These are phyloP conservation scores for Pinguiococcus pyrenoidosus DNA, from an alignment of 108 stramenopile genomes.

Conservation along the genomic window DNA sequence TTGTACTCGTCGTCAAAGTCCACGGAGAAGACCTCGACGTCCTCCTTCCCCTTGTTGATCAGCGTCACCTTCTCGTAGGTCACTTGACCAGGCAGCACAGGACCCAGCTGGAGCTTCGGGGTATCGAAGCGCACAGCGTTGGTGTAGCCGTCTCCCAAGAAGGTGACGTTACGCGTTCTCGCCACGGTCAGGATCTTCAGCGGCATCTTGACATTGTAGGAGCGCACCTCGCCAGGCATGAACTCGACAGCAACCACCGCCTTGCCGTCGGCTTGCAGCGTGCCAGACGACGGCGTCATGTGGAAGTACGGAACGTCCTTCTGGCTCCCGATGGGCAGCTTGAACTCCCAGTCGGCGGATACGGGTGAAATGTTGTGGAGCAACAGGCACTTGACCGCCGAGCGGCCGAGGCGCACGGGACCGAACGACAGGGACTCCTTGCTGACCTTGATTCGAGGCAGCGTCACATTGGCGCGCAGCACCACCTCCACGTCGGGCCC, in stretches of 20 bases:
- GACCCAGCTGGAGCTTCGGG: slow-evolving; percentile 23
- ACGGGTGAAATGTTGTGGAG: slow-evolving; percentile 18
- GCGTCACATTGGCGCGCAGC: slow-evolving; percentile 28
- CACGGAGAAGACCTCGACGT: slow-evolving; percentile 46
- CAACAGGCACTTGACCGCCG: slow-evolving; percentile 15
- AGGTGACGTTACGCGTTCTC: slow-evolving; percentile 4
- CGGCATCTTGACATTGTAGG: slow-evolving; percentile 21
- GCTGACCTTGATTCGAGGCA: slow-evolving; percentile 27
- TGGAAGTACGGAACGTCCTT: slow-evolving; percentile 32
- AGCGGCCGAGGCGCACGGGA: slow-evolving; percentile 24
- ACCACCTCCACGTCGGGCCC: slow-evolving; percentile 34
- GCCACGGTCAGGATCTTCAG: slow-evolving; percentile 22
- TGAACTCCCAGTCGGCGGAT: slow-evolving; percentile 11
- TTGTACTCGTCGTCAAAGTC: slow-evolving; percentile 45
- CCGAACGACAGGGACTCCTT: slow-evolving; percentile 28
- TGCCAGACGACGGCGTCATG: slow-evolving; percentile 21
- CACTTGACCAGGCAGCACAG: slow-evolving; percentile 32
- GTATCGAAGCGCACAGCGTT: slow-evolving; percentile 25
- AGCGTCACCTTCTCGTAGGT: slow-evolving; percentile 18
- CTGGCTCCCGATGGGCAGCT: slow-evolving; percentile 6
- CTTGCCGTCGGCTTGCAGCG: slow-evolving; percentile 15
- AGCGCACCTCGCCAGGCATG: slow-evolving; percentile 31
- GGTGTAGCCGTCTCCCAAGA: slow-evolving; percentile 28
- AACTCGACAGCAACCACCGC: slow-evolving; percentile 32
- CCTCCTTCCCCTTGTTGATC: slow-evolving; percentile 15